These are phyloP conservation scores for Termitomyces sp. DNA, from an alignment of 1,284 basidiomycete species.

Conservation along the genomic window DNA sequence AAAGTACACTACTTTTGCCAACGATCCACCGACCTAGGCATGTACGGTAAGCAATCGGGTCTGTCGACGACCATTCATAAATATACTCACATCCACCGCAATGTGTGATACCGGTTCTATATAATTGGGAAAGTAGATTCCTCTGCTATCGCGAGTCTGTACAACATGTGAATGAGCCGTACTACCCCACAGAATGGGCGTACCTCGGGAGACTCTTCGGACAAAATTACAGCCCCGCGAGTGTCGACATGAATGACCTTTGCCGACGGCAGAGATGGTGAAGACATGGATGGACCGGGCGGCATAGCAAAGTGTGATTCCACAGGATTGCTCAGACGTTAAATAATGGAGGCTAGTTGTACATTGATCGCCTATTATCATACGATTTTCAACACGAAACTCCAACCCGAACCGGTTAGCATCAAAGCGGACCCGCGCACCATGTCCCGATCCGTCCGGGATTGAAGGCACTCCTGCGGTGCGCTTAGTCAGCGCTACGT, in stretches of 20 bases:
- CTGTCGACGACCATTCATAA: constrained; percentile 1
- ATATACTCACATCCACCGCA: constrained; percentile 82
- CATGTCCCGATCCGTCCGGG: neutral
- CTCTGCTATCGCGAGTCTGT: constrained; percentile 87
- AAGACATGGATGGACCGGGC: constrained; percentile 18
- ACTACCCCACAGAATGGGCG: constrained; percentile 21
- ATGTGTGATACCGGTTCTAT: constrained; percentile 97
- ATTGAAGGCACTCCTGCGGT: neutral
- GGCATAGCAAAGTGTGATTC: constrained; percentile 12
- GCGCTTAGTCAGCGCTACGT: no score
- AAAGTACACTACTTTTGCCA: constrained; percentile 99
- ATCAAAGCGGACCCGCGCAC: constrained; percentile 11
- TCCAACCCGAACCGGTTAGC: constrained; percentile 14
- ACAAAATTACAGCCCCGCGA: constrained; percentile 82
- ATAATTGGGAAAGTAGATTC: constrained; percentile 93
- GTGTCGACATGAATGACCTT: constrained; percentile 83
- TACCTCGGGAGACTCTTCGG: constrained; percentile 91
- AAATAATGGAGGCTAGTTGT: constrained; percentile 8
- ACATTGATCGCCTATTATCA: constrained; percentile 12
- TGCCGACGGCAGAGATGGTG: constrained; percentile 59
- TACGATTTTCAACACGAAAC: constrained; percentile 18
- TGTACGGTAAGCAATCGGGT: constrained; percentile 5
- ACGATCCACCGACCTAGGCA: constrained; percentile 86
- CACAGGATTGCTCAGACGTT: constrained; percentile 5
- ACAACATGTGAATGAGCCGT: constrained; percentile 14